Conservation (phyloP, 345 rosid species). For the Boechera stricta region DNA sequence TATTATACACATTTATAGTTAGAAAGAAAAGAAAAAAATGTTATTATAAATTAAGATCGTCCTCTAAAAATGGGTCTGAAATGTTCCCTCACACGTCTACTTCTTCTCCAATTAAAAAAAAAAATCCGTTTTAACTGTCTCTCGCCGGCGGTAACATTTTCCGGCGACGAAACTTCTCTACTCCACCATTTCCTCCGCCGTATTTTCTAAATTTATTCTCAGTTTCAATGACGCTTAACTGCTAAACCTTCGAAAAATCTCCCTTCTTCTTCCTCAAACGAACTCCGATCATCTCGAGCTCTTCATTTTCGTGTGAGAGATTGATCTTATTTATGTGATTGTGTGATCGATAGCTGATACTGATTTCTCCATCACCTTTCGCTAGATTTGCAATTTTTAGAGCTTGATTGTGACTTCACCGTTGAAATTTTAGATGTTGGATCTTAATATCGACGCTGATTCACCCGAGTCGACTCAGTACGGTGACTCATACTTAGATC, state of each 20-base stretch:
- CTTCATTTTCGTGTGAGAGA: background rate
- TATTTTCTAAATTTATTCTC: background rate
- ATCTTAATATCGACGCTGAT: conserved; percentile 77
- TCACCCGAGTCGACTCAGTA: conserved; percentile 66
- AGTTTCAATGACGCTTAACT: conserved; percentile 19
- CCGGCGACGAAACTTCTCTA: conserved; percentile 30
- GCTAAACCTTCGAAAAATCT: background rate
- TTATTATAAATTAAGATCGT: conserved; percentile 41
- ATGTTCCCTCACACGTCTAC: conserved; percentile 58
- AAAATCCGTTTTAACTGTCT: conserved; percentile 23
- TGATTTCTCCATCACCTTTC: conserved; percentile 36
- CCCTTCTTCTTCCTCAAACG: conserved; percentile 4
- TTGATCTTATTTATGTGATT: conserved; percentile 17
- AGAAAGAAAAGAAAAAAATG: conserved; percentile 38
- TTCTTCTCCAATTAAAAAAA: conserved; percentile 28
- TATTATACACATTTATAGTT: conserved; percentile 1
- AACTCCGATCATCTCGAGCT: conserved; percentile 31
- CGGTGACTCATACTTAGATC: conserved; percentile 51
- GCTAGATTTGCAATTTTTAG: conserved; percentile 29
- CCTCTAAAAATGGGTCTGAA: conserved; percentile 48
- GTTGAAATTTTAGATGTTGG: conserved; percentile 58
- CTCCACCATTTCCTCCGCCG: background rate
- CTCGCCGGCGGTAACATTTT: conserved; percentile 39
- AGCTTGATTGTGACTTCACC: conserved; percentile 13
- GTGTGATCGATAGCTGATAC: conserved; percentile 10